Base-by-base conservation (phyloP, 495 filamentous ascomycete species). In the Sphaerosporella brunnea region DNA sequence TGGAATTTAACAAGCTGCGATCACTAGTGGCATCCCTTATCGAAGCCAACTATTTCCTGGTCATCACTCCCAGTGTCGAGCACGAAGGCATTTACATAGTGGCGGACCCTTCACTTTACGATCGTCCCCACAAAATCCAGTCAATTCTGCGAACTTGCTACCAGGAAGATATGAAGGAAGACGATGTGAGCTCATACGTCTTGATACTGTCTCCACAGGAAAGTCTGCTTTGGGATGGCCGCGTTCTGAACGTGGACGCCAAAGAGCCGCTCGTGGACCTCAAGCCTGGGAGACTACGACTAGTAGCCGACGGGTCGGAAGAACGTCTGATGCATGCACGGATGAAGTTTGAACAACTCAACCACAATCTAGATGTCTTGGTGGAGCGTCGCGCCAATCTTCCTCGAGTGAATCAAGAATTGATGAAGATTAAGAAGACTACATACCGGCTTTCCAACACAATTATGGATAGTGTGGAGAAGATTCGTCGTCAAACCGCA, bases 381-480 rank as follows among this genome's bases (percentile, higher is more conserved):
- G 78, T 93, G 30, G 90, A 95, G 60, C 80, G 93, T 59, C 73
- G 88, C 50, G 92, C 92, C 20, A 96, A 94, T 58, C 71, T 97
- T 18, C 80, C 79, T 32, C 81, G 92, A 48, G 92, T 97, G 48
- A 90, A 95, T 54, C 68, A 78, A 25, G 82, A 92, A 60, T 67
- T 97, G 53, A 90, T 85, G 59, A 85, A 88, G 60, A 97, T 96
- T 54, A 92, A 93, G 61, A 90, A 84, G 62, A 88, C 85, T 0
- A 83, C 85, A 23, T 96, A 92, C 69, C 92, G 90, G 63, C 69
- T 97, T 26, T 94, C 85, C n/a, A 94, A 94, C 65, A 82, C 87
- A 9, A 96, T 96, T 62, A 96, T 97, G 92, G 88, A 96, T 59
- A 94, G 87, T 57, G 90, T 97, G 46, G 84, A 88, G 54, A 80